Percentiles rank a stretch among this genome's conserved stretches.
These are phyloP conservation scores for Pichia sp. DNA, from an alignment of 1,139 yeast species.

Conservation along the genomic window DNA sequence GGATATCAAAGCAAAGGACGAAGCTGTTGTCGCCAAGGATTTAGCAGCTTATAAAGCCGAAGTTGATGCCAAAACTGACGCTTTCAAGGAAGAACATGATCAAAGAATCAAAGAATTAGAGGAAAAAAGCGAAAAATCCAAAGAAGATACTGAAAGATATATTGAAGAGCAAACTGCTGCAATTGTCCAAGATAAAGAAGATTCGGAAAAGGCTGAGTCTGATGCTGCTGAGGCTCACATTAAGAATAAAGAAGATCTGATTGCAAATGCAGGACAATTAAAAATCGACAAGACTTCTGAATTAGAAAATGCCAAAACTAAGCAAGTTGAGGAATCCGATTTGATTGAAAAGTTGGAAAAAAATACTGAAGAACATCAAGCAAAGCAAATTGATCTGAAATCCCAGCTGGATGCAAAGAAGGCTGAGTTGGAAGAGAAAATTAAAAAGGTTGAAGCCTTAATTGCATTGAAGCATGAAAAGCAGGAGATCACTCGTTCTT, in stretches of 20 bases:
- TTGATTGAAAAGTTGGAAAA: conserved; percentile 39
- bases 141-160: conserved; percentile 30
- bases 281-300: conserved; percentile 42
- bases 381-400: conserved; percentile 41
- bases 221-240: conserved; percentile 41
- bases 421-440: conserved; percentile 26
- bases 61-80: conserved; percentile 34
- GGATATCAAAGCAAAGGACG: conserved; percentile 34
- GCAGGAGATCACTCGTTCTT: conserved; percentile 30
- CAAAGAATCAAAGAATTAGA: conserved; percentile 30
- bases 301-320: conserved; percentile 38
- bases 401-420: conserved; percentile 34
- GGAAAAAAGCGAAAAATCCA: conserved; percentile 24
- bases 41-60: conserved; percentile 35
- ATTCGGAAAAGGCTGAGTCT: conserved; percentile 38
- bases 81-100: conserved; percentile 35
- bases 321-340: conserved; percentile 38
- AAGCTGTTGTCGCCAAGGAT: conserved; percentile 34
- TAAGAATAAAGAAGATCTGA: conserved; percentile 36
- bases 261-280: conserved; percentile 39
- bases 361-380: conserved; percentile 33
- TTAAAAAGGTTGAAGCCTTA: conserved; percentile 29
- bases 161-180: conserved; percentile 33
- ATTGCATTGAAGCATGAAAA: conserved; percentile 35
- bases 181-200: conserved; percentile 38